A percentile compares a stretch with the other conserved stretches of the same genome.
Conservation (phyloP, 768 basidiomycete genomes). For the Mycena venus region DNA sequence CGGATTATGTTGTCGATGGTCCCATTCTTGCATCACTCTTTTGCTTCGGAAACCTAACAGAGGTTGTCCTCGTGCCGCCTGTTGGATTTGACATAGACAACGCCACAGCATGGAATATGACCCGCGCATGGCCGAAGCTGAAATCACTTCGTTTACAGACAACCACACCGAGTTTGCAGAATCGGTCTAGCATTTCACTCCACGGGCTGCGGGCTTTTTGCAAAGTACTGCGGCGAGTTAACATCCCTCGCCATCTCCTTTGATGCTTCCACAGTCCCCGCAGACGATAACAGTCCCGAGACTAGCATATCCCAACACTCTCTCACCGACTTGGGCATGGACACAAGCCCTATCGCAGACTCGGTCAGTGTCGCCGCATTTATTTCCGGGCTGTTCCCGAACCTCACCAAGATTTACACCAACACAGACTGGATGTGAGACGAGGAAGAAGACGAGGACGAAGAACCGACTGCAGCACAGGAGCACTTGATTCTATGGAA, state of each 20-base stretch:
- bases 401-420: no score
- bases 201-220: neutral
- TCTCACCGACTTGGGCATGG: neutral
- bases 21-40: neutral
- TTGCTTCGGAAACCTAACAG: neutral
- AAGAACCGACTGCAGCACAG: no score
- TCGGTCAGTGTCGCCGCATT: no score
- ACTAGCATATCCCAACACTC: neutral
- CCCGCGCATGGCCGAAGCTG: neutral
- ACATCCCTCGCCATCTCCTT: neutral
- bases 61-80: neutral
- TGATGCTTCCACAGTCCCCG: neutral
- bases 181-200: neutral
- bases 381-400: no score
- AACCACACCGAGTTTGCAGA: no score
- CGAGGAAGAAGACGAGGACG: no score
- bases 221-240: neutral
- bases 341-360: no score
- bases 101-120: neutral
- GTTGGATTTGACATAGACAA: slow-evolving; percentile 4
- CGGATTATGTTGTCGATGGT: neutral
- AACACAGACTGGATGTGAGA: no score
- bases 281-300: neutral
- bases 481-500: no score
- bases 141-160: no score